phyloP scores from a whole-genome alignment of 805 yeast genomes.

The Wickerhamomyces strasburgensis region DNA sequence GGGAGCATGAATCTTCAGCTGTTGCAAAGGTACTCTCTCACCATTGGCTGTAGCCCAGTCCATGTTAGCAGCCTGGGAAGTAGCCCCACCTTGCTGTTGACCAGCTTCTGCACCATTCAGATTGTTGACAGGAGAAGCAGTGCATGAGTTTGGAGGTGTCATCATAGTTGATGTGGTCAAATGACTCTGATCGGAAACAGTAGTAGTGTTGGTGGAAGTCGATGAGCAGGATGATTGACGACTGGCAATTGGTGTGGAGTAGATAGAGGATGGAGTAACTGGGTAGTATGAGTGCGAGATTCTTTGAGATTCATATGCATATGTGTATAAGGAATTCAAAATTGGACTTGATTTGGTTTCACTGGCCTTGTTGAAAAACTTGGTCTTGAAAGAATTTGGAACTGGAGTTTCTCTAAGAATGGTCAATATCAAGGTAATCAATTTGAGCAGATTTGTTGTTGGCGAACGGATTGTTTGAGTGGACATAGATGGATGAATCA shows the following conservation, averaged over 20 bases:
- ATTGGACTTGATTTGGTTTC: constrained; percentile 14
- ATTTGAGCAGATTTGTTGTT: constrained; percentile 16
- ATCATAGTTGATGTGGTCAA: constrained; percentile 17
- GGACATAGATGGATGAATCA: not conserved
- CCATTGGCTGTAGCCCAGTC: too few relatives aligned
- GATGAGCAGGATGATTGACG: constrained; percentile 12
- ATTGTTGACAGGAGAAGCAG: constrained; percentile 17
- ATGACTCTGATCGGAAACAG: constrained; percentile 11
- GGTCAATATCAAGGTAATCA: constrained; percentile 20
- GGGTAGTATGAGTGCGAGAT: constrained; percentile 9
- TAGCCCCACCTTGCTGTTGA: not conserved
- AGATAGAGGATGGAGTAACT: constrained; percentile 19
- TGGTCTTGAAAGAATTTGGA: constrained; percentile 41
- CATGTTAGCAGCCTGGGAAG: not conserved
- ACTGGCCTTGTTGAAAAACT: constrained; percentile 34
- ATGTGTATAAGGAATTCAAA: constrained; percentile 12
- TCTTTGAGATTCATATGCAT: constrained; percentile 23
- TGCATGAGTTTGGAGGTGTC: constrained; percentile 18
- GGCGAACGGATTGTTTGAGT: constrained; percentile 20
- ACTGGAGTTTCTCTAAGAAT: constrained; percentile 14
- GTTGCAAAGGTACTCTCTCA: constrained; percentile 9
- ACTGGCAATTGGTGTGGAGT: constrained; percentile 16
- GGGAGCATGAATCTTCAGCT: constrained; percentile 6
- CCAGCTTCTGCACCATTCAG: not conserved
- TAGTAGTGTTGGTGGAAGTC: constrained; percentile 10